Base-by-base conservation (phyloP, 208 protist species). In the Leishmania gerbilli region DNA sequence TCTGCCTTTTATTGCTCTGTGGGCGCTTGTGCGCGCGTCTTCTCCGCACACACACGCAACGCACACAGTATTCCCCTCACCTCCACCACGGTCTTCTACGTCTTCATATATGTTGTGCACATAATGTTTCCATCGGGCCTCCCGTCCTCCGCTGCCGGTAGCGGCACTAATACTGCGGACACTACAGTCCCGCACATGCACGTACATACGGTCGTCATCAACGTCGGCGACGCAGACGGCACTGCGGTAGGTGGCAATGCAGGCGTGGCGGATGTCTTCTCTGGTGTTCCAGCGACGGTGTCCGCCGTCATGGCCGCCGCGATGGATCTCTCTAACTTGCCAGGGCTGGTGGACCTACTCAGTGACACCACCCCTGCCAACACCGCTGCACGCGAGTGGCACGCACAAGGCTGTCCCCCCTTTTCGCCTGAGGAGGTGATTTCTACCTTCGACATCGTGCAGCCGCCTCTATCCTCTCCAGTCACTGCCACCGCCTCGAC, bases 321-420 rank as follows among this genome's bases (percentile, higher is more conserved):
- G 21, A 49, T 79, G 24, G 75, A 79, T 19, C 51, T 68, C 24
- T 45, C 60, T 4, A 45, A 79, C 1, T 2, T 79, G 31, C 55
- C 74, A 13, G 74, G 74, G 31, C 31, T 77, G 37, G 37, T n/a
- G 19, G 74, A 77, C 31, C 34, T 77, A 8, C 34, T 77, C 74
- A 27, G 40, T 60, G 74, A 60, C 27, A 67, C 74, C 2, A 60
- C 74, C 31, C 58, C 75, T 53, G 75, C 13, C 37, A 67, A 6
- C 75, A 65, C 55, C 27, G 75, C 71, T 60, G 49, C 75, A n/a
- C 53, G 75, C 17, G 72, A 77, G 74, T 83, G 79, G 79, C 13
- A 21, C 19, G 58, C 74, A 31, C 64, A 31, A 49, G 45, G 62
- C 27, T 83, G 79, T 53, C 74, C 74, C 4, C 79, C 79, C 2